Percentiles rank a stretch among this genome's conserved stretches.
Evolutionary conservation across 2,329 filamentous ascomycete genomes (phyloP).

Genomic region (Fusarium setosum): DNA sequence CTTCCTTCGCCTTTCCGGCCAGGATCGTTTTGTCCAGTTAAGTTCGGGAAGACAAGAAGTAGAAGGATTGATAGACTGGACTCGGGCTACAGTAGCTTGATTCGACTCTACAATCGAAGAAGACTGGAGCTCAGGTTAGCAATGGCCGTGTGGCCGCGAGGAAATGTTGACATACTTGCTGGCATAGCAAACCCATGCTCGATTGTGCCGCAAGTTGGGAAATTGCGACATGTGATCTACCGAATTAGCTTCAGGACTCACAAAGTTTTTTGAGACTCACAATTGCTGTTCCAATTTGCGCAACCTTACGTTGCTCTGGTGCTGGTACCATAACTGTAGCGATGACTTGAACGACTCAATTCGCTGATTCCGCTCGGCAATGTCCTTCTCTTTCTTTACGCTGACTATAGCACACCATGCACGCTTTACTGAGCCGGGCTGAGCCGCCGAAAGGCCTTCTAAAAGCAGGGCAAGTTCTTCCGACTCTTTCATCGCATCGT

Average conservation of each 20-base stretch:
- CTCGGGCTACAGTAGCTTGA: neutral
- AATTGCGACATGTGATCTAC: neutral
- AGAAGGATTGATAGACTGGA: neutral
- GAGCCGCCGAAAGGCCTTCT: neutral
- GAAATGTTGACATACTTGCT: neutral
- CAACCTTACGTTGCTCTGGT: neutral
- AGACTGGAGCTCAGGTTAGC: neutral
- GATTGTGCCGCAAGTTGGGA: neutral
- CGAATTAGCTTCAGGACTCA: neutral
- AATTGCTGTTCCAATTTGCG: neutral
- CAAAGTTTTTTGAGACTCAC: neutral
- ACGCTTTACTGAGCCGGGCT: neutral
- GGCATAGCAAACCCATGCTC: neutral
- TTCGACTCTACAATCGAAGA: neutral
- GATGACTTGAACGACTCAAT: neutral
- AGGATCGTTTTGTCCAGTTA: neutral
- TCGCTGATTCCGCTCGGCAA: neutral
- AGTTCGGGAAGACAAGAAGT: rapidly evolving
- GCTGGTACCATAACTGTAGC: neutral
- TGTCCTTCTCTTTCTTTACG: neutral
- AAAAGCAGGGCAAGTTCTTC: neutral
- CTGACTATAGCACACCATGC: neutral
- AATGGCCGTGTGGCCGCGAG: neutral
- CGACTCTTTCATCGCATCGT: neutral
- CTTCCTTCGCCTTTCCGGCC: neutral